Base-by-base conservation (phyloP, 768 basidiomycete species). In the Boletus subcaerulescens region DNA sequence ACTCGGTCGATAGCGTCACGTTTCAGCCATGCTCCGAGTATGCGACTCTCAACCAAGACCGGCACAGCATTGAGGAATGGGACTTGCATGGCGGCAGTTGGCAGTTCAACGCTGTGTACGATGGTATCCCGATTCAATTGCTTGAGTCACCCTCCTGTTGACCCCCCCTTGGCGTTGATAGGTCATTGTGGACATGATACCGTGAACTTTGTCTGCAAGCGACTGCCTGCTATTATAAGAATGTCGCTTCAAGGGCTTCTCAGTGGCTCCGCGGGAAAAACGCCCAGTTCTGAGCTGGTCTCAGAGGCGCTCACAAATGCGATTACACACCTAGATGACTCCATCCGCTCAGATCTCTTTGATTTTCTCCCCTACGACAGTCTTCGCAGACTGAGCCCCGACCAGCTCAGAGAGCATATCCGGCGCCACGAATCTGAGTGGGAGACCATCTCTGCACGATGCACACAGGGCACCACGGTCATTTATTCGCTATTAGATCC, bases 171-270 rank as follows among this genome's bases (percentile, higher is more conserved):
- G 36, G 11, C 31, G 20, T 44, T 32, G 53, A 32, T 54, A 81
- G 80, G 80, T 48, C 80, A 82, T 52, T 76, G 75, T 45, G 77
- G 79, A 53, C 73, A 76, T 56, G 68, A 78, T 38, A 78, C 77
- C 5, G 80, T 80, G 24, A 73, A 80, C 58, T 73, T 77, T 49
- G 75, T 74, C 44, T 70, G 70, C 48, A 66, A 65, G 55, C 66
- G 64, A 31, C 71, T 82, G 8, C 77, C 80, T 18, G 58, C 57
- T n/a, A 68, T 74, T 60, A 64, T 82, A 47, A 73, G 62, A 57
- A 63, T 56, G 50, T 70, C 73, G 50, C 72, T 81, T 49, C 73
- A 72, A 39, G 61, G 68, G 36, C 68, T 68, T 47, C 64, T 75
- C 49, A 62, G 63, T 52, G 62, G 66, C 36, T 52, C 58, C 38